phyloP scores from a whole-genome alignment of 1,139 yeast species.

The Lipomyces yarrowii region DNA sequence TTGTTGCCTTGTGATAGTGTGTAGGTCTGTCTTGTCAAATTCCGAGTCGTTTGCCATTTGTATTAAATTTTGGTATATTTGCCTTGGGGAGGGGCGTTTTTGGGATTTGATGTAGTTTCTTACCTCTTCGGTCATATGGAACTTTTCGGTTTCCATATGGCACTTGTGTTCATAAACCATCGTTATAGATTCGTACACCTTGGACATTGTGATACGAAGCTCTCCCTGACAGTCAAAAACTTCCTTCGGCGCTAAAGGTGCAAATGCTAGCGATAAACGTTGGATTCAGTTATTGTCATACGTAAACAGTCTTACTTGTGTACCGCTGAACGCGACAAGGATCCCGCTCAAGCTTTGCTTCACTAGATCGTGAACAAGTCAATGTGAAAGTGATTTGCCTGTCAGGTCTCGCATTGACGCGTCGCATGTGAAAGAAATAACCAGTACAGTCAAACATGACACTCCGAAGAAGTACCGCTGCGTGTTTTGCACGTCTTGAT shows the following conservation, averaged over 20 bases:
- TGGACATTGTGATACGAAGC: neutral
- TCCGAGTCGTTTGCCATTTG: no score
- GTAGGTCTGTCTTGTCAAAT: no score
- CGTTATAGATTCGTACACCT: neutral
- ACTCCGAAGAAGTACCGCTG: neutral
- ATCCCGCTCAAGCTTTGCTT: neutral
- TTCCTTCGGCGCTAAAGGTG: neutral
- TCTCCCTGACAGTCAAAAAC: neutral
- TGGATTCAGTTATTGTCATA: neutral
- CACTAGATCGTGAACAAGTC: neutral
- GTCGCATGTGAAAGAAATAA: neutral
- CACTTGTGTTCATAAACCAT: neutral
- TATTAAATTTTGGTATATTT: no score
- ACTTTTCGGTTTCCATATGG: neutral
- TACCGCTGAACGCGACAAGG: neutral
- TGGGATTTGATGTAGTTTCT: no score
- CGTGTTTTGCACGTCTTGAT: neutral
- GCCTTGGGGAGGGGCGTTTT: no score
- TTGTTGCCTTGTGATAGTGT: no score
- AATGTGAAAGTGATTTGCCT: neutral
- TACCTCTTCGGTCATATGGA: no score
- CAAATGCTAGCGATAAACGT: neutral
- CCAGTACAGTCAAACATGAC: neutral
- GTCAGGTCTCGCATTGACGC: neutral
- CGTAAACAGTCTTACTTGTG: neutral